Percentiles rank a stretch among this genome's conserved stretches.
phyloP scores from a whole-genome alignment of 1,139 yeast genomes.

The Blastobotrys serpentis region DNA sequence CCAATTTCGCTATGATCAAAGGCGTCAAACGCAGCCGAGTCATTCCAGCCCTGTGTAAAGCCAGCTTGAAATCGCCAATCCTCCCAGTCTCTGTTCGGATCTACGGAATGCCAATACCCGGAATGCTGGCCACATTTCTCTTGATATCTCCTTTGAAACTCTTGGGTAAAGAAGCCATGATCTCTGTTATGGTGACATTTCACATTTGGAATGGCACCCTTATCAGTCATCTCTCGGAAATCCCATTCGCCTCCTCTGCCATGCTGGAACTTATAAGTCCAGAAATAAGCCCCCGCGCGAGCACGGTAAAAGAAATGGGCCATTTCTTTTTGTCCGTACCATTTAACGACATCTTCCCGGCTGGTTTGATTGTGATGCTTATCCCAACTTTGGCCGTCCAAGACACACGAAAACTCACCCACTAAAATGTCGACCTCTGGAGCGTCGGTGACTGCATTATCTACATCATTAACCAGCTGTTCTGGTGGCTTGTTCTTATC shows the following conservation, averaged over 20 bases:
- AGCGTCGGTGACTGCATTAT: constrained; percentile 42
- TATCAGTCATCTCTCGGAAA: constrained; percentile 69
- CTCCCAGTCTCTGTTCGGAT: constrained; percentile 62
- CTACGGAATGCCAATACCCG: constrained; percentile 66
- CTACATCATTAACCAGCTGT: constrained; percentile 59
- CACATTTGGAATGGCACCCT: constrained; percentile 55
- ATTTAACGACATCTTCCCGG: constrained; percentile 46
- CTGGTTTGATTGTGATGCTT: constrained; percentile 42
- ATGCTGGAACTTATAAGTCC: constrained; percentile 84
- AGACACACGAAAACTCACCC: constrained; percentile 89
- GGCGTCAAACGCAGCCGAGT: constrained; percentile 62
- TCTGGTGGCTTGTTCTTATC: constrained; percentile 68
- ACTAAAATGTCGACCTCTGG: constrained; percentile 58
- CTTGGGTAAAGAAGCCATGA: constrained; percentile 33
- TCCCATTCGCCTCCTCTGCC: constrained; percentile 99
- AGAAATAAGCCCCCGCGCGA: constrained; percentile 72
- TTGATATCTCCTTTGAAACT: constrained; percentile 40
- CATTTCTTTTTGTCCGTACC: constrained; percentile 46
- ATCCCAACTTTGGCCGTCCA: constrained; percentile 75
- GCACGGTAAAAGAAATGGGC: constrained; percentile 52
- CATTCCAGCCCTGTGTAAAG: constrained; percentile 70
- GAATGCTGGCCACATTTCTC: constrained; percentile 50
- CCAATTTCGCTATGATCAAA: constrained; percentile 74
- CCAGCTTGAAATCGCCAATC: constrained; percentile 82
- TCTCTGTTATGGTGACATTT: constrained; percentile 37